Evolutionary conservation across 495 filamentous ascomycete species (phyloP).

Genomic region (Xylaria intraflava): DNA sequence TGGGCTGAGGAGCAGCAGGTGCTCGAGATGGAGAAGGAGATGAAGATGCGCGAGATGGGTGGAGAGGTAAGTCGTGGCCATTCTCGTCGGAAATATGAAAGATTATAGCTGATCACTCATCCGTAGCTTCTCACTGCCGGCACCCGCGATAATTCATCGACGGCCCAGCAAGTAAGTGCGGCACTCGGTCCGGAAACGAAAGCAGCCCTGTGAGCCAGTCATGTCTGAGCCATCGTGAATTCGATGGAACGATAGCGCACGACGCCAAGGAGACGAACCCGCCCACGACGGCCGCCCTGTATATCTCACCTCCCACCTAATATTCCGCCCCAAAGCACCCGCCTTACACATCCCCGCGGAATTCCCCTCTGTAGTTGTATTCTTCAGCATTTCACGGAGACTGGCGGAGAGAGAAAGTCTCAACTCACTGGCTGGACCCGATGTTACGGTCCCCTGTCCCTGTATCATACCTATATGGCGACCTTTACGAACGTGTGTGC

Average conservation of each 20-base stretch:
- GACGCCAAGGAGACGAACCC: background rate
- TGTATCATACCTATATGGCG: constrained; percentile 13
- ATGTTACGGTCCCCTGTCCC: background rate
- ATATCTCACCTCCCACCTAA: constrained; percentile 1
- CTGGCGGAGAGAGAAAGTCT: constrained; percentile 6
- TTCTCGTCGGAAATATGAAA: background rate
- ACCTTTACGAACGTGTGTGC: constrained; percentile 3
- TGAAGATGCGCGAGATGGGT: constrained; percentile 80
- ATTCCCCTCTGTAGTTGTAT: background rate
- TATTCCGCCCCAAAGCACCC: background rate
- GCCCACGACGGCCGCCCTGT: background rate
- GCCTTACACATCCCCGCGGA: background rate
- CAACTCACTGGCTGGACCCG: constrained; percentile 4
- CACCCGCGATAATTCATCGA: constrained; percentile 17
- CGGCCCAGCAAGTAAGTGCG: constrained; percentile 29
- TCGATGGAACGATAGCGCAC: background rate
- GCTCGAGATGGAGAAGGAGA: constrained; percentile 93
- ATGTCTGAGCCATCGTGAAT: background rate
- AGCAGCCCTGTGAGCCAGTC: constrained; percentile 24
- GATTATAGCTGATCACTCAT: background rate
- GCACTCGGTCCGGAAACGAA: constrained; percentile 28
- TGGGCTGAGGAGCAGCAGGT: constrained; percentile 93
- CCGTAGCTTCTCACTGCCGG: constrained; percentile 33
- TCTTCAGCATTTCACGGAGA: background rate
- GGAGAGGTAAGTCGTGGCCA: constrained; percentile 23